Conservation (phyloP, 2,329 filamentous ascomycete genomes). For the Nannizziopsis arthrosporioides region DNA sequence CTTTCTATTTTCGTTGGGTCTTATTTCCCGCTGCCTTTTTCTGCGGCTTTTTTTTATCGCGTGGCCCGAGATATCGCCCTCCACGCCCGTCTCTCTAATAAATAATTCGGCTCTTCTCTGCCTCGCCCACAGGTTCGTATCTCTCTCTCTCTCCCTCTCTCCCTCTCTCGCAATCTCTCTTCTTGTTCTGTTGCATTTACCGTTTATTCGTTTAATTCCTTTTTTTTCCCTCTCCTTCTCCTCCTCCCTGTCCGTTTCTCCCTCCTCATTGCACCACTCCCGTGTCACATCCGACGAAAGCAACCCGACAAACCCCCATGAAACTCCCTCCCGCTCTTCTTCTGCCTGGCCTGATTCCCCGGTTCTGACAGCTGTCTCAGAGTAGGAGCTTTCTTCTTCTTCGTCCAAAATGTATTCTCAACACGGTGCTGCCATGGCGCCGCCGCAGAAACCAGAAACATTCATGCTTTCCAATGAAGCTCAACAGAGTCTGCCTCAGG, state of each 20-base stretch:
- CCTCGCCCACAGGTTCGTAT: slow-evolving; percentile 18
- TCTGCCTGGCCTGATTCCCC: slow-evolving; percentile 7
- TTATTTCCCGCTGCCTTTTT: slow-evolving; percentile 14
- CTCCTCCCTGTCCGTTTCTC: too few species aligned
- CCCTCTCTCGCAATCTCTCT: slow-evolving; percentile 8
- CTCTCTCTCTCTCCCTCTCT: slow-evolving; percentile 12
- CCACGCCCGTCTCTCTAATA: slow-evolving; percentile 8
- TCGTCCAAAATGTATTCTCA: slow-evolving; percentile 58
- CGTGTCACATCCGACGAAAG: slow-evolving; percentile 28
- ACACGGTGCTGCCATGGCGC: slow-evolving; percentile 70
- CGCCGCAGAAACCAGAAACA: slow-evolving; percentile 92
- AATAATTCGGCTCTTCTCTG: slow-evolving; percentile 12
- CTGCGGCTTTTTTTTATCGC: slow-evolving; percentile 1
- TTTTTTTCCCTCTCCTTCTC: slow-evolving; percentile 17
- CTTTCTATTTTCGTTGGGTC: slow-evolving; percentile 15
- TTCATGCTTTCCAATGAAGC: slow-evolving; percentile 97
- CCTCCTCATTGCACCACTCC: too few species aligned
- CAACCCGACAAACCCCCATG: slow-evolving; percentile 13
- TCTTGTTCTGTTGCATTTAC: slow-evolving; percentile 11
- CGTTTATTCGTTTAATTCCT: slow-evolving; percentile 11
- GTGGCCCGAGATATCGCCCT: slow-evolving; percentile 16
- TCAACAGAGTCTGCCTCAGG: slow-evolving; percentile 87
- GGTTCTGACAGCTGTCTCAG: slow-evolving; percentile 15
- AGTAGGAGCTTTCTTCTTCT: slow-evolving; percentile 5
- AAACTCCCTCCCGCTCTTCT: slow-evolving; percentile 9